Evolutionary conservation across 345 rosid genomes (phyloP).

Genomic region (Aegle marmelos): DNA sequence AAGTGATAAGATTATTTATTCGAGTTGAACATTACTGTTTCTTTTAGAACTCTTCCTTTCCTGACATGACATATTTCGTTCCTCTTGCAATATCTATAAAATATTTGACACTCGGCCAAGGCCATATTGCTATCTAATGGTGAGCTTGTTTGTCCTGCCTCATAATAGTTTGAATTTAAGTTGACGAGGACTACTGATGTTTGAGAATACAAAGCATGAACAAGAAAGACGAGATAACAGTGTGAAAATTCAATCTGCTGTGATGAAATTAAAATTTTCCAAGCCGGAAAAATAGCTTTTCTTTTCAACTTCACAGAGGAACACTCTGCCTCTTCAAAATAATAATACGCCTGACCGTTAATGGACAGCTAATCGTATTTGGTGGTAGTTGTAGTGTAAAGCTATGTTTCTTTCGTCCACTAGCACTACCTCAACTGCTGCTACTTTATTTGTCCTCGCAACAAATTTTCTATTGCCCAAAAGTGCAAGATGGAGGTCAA

Average conservation of each 20-base stretch:
- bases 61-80: background rate
- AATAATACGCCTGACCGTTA: background rate
- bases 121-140: background rate
- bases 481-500: background rate
- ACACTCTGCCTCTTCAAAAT: slow-evolving; percentile 8
- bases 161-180: background rate
- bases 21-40: background rate
- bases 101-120: background rate
- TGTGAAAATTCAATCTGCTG: background rate
- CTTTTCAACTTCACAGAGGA: background rate
- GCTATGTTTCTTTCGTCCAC: slow-evolving; percentile 2
- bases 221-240: background rate
- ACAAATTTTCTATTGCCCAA: background rate
- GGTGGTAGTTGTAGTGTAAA: background rate
- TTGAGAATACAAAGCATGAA: background rate
- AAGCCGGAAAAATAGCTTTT: background rate
- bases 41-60: background rate
- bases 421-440: background rate
- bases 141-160: background rate
- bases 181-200: background rate
- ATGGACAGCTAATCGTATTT: background rate
- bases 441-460: background rate
- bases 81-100: background rate
- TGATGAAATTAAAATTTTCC: background rate
- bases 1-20: background rate